Conservation (phyloP, 345 rosid species). For the Erucastrum elatum region DNA sequence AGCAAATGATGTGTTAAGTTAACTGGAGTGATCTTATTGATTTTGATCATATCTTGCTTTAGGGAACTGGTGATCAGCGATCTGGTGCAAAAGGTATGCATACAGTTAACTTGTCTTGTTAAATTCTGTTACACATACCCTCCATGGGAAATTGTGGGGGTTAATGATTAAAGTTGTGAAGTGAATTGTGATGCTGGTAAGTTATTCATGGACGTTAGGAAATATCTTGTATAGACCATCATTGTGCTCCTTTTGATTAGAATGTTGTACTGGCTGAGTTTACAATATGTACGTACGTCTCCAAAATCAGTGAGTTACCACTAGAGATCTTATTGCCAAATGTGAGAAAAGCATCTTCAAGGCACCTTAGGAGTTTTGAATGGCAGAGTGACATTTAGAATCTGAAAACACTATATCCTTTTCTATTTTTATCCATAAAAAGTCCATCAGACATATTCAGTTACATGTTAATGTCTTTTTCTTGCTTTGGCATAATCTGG, state of each 20-base stretch:
- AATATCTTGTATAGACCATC: slow-evolving; percentile 15
- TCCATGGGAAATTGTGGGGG: slow-evolving; percentile 5
- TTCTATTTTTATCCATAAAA: not conserved
- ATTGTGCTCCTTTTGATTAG: not conserved
- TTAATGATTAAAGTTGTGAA: slow-evolving; percentile 6
- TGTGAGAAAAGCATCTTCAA: slow-evolving; percentile 9
- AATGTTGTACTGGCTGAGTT: not conserved
- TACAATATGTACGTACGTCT: not conserved
- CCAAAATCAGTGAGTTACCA: not conserved
- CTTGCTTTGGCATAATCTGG: slow-evolving; percentile 30
- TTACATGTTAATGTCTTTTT: slow-evolving; percentile 22
- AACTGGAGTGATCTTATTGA: slow-evolving; percentile 37
- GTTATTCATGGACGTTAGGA: not conserved
- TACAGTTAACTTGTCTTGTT: not conserved
- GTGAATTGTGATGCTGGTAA: slow-evolving; percentile 1
- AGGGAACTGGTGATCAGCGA: slow-evolving; percentile 69
- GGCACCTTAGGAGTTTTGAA: slow-evolving; percentile 10
- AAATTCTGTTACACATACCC: not conserved
- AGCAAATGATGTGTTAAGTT: slow-evolving; percentile 26
- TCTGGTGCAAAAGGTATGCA: slow-evolving; percentile 60
- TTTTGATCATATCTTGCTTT: slow-evolving; percentile 39
- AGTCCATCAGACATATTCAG: not conserved
- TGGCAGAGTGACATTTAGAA: slow-evolving; percentile 17
- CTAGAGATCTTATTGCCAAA: not conserved
- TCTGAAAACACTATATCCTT: slow-evolving; percentile 2